Conservation (phyloP, 495 filamentous ascomycete species). For the Penicillium chermesinum region DNA sequence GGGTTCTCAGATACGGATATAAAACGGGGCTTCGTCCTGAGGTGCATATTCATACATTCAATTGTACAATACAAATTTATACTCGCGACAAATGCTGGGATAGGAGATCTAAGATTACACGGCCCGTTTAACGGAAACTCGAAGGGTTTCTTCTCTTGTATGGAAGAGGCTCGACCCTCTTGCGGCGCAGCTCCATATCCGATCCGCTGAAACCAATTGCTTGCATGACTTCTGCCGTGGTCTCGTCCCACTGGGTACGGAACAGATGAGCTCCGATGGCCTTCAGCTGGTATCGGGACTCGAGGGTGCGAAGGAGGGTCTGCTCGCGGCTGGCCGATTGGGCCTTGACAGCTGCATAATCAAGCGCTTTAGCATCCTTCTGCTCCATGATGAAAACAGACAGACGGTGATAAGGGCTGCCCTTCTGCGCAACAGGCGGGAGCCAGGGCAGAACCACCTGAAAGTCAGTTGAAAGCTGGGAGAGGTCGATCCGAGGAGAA, state of each 20-base stretch:
- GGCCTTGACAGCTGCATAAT: conserved; percentile 54
- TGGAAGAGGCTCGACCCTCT: conserved; percentile 55
- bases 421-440: conserved; percentile 81
- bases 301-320: conserved; percentile 68
- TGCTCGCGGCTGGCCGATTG: conserved; percentile 51
- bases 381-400: conserved; percentile 81
- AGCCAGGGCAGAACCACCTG: conserved; percentile 76
- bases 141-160: conserved; percentile 52
- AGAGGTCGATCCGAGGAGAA: conserved; percentile 47
- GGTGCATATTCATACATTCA: conserved; percentile 47
- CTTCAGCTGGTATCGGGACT: conserved; percentile 59
- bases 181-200: conserved; percentile 78
- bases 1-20: conserved; percentile 15
- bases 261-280: conserved; percentile 83
- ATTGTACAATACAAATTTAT: conserved; percentile 44
- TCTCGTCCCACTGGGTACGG: conserved; percentile 83
- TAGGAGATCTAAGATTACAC: conserved; percentile 16
- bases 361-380: conserved; percentile 52
- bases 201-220: conserved; percentile 66
- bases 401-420: conserved; percentile 84
- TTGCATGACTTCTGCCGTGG: conserved; percentile 79
- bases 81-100: conserved; percentile 18
- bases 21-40: conserved; percentile 17
- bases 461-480: conserved; percentile 45
- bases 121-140: conserved; percentile 32